Base-by-base conservation (phyloP, 2,329 filamentous ascomycete genomes). In the Penicillium sclerotiorum region DNA sequence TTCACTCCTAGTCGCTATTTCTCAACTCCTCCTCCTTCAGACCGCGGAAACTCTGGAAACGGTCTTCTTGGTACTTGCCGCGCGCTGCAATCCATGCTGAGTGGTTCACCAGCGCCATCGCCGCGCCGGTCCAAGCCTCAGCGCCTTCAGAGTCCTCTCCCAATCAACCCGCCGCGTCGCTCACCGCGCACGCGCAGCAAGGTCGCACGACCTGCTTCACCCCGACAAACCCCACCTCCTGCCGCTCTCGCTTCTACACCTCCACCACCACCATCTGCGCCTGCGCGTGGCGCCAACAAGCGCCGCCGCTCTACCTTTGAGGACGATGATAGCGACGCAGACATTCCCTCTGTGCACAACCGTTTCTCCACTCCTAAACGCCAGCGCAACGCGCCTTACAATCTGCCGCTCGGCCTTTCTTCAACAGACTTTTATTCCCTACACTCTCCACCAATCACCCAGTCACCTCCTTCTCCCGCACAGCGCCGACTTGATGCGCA, bases 321-420 rank as follows among this genome's bases (percentile, higher is more conserved):
- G 18, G 39, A 59, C 13, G 52, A 61, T 15, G 46, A 59, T 22
- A 58, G 46, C 46, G 56, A 56, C 27, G 21, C 23, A 11, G 47
- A 51, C 32, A 52, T 49, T 18, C 35, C 48, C 27, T 40, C 45
- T 48, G 30, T 33, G 27, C 55, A 56, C 32, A 53, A 63, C 38
- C 63, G 59, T 30, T 67, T 69, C 48, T 70, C 71, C 4, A 78
- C 76, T 9, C 76, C 76, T 4, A 78, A 78, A 57, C 71, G 75
- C 53, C 68, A 60, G 32, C 67, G 74, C 15, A 65, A 71, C 20
- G 59, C 68, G 9, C 75, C 76, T 2, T 68, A 70, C 28, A 63
- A 75, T n/a, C 58, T 78, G 27, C 76, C 76, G 0, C 60, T 76
- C 4, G 75, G 76, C 15, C 62, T 78, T 8, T 67, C 68, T 8